Percentiles rank a stretch among this genome's conserved stretches.
Evolutionary conservation across 768 basidiomycete genomes (phyloP).

Genomic region (Phaffia australis): DNA sequence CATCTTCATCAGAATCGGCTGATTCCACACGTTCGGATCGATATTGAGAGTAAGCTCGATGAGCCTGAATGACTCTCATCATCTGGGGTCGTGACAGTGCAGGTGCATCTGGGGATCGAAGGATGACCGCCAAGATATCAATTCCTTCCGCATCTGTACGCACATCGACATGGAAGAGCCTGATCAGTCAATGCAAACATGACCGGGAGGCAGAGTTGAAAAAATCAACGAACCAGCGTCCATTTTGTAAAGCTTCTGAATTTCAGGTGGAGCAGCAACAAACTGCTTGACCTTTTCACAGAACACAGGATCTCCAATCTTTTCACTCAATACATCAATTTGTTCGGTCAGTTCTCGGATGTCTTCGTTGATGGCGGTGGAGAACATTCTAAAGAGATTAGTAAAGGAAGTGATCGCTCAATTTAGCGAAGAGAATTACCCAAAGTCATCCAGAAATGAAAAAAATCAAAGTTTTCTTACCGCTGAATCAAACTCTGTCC

Average conservation of each 20-base stretch:
- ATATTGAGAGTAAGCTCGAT: constrained; percentile 70
- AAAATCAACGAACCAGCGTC: constrained; percentile 56
- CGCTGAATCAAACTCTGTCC: constrained; percentile 82
- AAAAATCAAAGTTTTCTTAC: constrained; percentile 41
- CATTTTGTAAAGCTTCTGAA: constrained; percentile 66
- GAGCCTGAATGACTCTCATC: constrained; percentile 65
- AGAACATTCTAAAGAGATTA: constrained; percentile 66
- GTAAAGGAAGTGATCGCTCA: neutral
- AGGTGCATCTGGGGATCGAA: constrained; percentile 69
- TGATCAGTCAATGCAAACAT: neutral
- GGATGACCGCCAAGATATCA: constrained; percentile 65
- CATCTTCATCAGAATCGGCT: constrained; percentile 71
- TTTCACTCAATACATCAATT: constrained; percentile 73
- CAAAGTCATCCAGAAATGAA: neutral
- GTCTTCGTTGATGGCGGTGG: constrained; percentile 80
- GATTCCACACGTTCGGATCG: constrained; percentile 49
- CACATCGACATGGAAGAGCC: neutral
- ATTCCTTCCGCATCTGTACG: constrained; percentile 33
- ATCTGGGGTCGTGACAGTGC: constrained; percentile 64
- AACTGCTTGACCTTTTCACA: constrained; percentile 80
- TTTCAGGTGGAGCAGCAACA: constrained; percentile 75
- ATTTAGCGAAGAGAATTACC: neutral
- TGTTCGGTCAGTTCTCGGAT: constrained; percentile 73
- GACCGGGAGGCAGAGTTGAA: neutral
- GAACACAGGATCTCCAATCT: constrained; percentile 75